Evolutionary conservation across 345 rosid genomes (phyloP), one percentile per base, ranked within the genome.

Genomic region (Microthlaspi erraticum): DNA sequence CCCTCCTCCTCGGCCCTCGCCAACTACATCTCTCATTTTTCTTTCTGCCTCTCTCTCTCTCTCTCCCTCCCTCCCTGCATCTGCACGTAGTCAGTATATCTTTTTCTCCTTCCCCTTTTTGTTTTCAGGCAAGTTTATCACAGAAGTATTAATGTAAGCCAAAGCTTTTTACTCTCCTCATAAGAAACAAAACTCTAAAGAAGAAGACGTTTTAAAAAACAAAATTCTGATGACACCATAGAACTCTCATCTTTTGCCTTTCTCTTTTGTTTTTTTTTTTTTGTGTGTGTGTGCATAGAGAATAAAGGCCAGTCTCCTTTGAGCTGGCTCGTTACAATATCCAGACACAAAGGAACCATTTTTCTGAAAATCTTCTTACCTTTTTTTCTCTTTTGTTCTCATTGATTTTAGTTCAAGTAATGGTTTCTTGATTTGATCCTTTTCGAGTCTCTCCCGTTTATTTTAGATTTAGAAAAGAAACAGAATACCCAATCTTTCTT

Each of bases 401-500:
- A 5, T 26, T 26, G 29, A 26, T 26, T 26, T 26, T 26, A 26
- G 29, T 26, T 26, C 29, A 26, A 2, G 29, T 26, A 26, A 26
- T 26, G 29, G 29, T 26, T 26, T 26, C 29, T 26, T 26, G 29
- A 26, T 26, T 26, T 26, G 29, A 26, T 26, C 1, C 4, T 26
- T 26, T 26, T 26, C 29, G 29, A 26, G 29, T 26, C 29, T 26
- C 5, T 26, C 29, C 29, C 29, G 29, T 26, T 26, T 26, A 5
- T 26, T 26, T 26, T 26, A 52, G 17, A 18, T 43, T 33, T 64
- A 53, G 49, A 44, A 49, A 54, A 53, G 46, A 61, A 51, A 70
- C 42, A 70, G 1, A 60, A 10, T 6, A 13, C n/a, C 33, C 29
- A 13, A 69, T 23, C 31, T 26, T 34, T 56, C 5, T 17, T 10